A percentile compares a stretch with the other conserved stretches of the same genome.
Conservation (phyloP, 148 eudicot species). For the Silene uniflora region DNA sequence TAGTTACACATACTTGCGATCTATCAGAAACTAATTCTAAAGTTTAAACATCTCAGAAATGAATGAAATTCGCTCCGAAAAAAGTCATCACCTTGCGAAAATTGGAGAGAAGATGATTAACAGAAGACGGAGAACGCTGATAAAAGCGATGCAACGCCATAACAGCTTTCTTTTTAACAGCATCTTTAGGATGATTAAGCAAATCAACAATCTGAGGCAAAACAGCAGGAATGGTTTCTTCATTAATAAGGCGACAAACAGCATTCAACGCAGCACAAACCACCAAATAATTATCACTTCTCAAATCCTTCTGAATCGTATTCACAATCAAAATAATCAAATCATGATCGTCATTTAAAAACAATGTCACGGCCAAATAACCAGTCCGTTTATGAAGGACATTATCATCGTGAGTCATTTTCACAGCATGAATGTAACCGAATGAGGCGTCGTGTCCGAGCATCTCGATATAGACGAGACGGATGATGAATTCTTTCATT, state of each 20-base stretch:
- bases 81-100: slow-evolving; percentile 61
- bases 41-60: not conserved
- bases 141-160: slow-evolving; percentile 95
- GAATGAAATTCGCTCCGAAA: not conserved
- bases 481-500: slow-evolving; percentile 83
- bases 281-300: slow-evolving; percentile 77
- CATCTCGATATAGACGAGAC: slow-evolving; percentile 84
- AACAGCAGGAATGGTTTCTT: slow-evolving; percentile 96
- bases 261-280: slow-evolving; percentile 95
- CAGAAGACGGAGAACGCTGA: slow-evolving; percentile 73
- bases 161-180: slow-evolving; percentile 96
- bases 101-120: slow-evolving; percentile 67
- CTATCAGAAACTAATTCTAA: not conserved
- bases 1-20: not conserved
- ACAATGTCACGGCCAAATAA: slow-evolving; percentile 81
- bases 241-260: slow-evolving; percentile 79
- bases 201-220: slow-evolving; percentile 87
- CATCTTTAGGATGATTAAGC: slow-evolving; percentile 72
- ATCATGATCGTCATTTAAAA: slow-evolving; percentile 90
- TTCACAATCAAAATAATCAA: slow-evolving; percentile 86
- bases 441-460: slow-evolving; percentile 90
- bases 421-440: slow-evolving; percentile 89
- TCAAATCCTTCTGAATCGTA: slow-evolving; percentile 97
- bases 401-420: slow-evolving; percentile 84
- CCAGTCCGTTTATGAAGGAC: slow-evolving; percentile 71